These are phyloP conservation scores for Ganoderma meredithae DNA, from an alignment of 1,284 basidiomycete species.

Conservation along the genomic window DNA sequence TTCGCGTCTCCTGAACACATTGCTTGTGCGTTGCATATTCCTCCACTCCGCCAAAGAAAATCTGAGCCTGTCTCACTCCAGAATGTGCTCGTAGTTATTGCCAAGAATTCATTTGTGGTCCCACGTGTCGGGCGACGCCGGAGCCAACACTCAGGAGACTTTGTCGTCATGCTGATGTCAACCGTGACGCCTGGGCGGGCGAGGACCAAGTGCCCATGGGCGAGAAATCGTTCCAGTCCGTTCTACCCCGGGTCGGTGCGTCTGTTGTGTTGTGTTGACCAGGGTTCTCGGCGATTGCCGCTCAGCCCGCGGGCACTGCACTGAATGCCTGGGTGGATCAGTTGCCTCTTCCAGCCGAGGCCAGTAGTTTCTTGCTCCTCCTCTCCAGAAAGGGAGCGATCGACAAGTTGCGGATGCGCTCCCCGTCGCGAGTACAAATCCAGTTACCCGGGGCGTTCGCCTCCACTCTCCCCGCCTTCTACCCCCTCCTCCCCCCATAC, in stretches of 20 bases:
- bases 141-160: conserved; percentile 6
- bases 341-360: conserved; percentile 35
- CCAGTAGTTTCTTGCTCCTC: conserved; percentile 35
- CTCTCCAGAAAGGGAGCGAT: conserved; percentile 35
- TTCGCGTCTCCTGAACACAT: conserved; percentile 20
- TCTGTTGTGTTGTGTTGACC: conserved; percentile 29
- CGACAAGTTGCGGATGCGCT: conserved; percentile 32
- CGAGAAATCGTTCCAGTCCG: conserved; percentile 27
- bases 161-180: conserved; percentile 31
- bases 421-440: conserved; percentile 36
- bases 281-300: conserved; percentile 37
- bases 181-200: conserved; percentile 19
- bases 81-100: conserved; percentile 17
- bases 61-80: conserved; percentile 12
- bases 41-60: conserved; percentile 14
- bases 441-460: conserved; percentile 22
- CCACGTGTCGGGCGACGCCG: conserved; percentile 25
- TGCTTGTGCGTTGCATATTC: conserved; percentile 17
- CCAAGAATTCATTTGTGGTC: not conserved
- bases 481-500: conserved; percentile 16
- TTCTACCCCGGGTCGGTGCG: conserved; percentile 25
- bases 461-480: conserved; percentile 21
- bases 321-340: conserved; percentile 26
- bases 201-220: conserved; percentile 16
- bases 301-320: conserved; percentile 14